These are phyloP conservation scores for Hsuehochloa calcarea DNA, from an alignment of 176 grass and related monocot genomes.

Conservation along the genomic window DNA sequence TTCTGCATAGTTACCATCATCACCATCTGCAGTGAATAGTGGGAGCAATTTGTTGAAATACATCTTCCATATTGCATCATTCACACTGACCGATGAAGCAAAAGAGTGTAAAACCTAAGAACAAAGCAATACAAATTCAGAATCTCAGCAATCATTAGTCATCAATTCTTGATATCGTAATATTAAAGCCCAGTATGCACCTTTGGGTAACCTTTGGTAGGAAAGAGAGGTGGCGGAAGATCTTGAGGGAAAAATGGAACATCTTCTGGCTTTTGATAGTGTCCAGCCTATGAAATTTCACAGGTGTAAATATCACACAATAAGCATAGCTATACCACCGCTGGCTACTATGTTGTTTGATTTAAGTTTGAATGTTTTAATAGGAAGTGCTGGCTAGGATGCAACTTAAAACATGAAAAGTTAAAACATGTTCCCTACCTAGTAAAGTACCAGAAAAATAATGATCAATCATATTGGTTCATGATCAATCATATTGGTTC, in stretches of 20 bases:
- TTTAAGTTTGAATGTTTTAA: not conserved
- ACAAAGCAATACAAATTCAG: not conserved
- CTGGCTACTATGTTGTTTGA: not conserved
- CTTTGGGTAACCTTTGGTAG: conserved; percentile 40
- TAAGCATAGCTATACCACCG: not conserved
- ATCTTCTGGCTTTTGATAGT: conserved; percentile 85
- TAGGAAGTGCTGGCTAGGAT: not conserved
- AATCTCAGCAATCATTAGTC: not conserved
- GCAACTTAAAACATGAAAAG: not conserved
- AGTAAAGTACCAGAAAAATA: not conserved
- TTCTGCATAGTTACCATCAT: conserved; percentile 73
- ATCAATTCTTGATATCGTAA: not conserved
- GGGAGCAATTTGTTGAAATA: conserved; percentile 81
- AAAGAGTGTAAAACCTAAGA: conserved; percentile 64
- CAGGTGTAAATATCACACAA: not conserved
- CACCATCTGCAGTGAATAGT: conserved; percentile 64
- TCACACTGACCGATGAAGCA: conserved; percentile 55
- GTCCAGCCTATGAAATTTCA: conserved; percentile 50
- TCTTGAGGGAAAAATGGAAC: conserved; percentile 77
- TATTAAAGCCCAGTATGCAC: conserved; percentile 19
- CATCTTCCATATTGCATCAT: conserved; percentile 84
- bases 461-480: not conserved
- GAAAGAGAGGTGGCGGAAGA: conserved; percentile 44
- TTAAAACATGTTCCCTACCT: not conserved
- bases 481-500: not conserved